These are phyloP conservation scores for Daedalea quercina DNA, from an alignment of 768 basidiomycete genomes.

Conservation along the genomic window DNA sequence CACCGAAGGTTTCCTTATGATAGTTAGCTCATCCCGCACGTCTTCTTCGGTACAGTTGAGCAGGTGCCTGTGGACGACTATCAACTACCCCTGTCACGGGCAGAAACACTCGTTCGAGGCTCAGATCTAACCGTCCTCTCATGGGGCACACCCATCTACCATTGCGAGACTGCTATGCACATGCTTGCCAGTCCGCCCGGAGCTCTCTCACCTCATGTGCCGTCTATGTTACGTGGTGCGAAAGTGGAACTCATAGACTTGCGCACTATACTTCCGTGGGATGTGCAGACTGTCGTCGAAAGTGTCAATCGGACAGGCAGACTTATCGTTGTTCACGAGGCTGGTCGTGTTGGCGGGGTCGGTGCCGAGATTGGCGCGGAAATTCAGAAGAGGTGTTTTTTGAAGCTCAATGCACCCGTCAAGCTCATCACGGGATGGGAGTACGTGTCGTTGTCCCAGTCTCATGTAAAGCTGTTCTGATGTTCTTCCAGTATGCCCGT, in stretches of 20 bases:
- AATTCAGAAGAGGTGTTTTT: slow-evolving; percentile 82
- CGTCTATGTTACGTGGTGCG: slow-evolving; percentile 55
- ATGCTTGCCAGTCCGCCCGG: slow-evolving; percentile 63
- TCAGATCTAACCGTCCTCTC: slow-evolving; percentile 84
- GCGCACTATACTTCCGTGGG: slow-evolving; percentile 86
- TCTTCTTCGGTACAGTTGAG: slow-evolving; percentile 50
- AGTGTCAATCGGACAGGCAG: slow-evolving; percentile 83
- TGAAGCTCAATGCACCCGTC: slow-evolving; percentile 84
- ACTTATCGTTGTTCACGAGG: slow-evolving; percentile 88
- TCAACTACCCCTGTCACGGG: slow-evolving; percentile 73
- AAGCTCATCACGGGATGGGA: slow-evolving; percentile 90
- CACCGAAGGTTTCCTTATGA: neutral
- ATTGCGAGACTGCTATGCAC: slow-evolving; percentile 78
- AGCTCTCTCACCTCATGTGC: slow-evolving; percentile 57
- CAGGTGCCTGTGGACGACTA: slow-evolving; percentile 90
- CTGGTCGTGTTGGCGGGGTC: slow-evolving; percentile 80
- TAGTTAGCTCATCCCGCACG: neutral
- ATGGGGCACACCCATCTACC: slow-evolving; percentile 92
- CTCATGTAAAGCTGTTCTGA: neutral
- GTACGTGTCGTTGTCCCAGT: slow-evolving; percentile 44
- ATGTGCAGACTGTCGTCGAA: slow-evolving; percentile 70
- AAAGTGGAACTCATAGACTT: slow-evolving; percentile 88
- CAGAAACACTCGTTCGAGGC: slow-evolving; percentile 70
- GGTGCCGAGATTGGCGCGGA: slow-evolving; percentile 91
- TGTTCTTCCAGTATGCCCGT: slow-evolving; percentile 57